These are phyloP conservation scores for Lipomyces sp. DNA, from an alignment of 805 yeast species.

Conservation along the genomic window DNA sequence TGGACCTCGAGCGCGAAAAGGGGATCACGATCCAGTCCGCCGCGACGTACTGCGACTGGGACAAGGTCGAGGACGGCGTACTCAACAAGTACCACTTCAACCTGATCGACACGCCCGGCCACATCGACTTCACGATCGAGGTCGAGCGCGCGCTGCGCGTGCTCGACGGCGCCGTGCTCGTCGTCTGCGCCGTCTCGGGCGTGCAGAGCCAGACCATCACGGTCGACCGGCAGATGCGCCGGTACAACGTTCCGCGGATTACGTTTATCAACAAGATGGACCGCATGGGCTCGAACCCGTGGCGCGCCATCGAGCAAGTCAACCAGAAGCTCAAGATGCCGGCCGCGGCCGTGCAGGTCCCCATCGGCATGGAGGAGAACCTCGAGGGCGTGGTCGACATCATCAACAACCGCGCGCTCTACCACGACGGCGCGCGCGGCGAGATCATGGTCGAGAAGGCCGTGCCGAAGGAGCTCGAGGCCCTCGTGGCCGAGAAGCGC, in stretches of 20 bases:
- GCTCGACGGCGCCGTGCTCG: constrained; percentile 95
- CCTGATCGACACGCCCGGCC: constrained; percentile 97
- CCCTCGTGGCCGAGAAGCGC: constrained; percentile 86
- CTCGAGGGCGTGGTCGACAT: constrained; percentile 88
- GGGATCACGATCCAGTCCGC: constrained; percentile 99
- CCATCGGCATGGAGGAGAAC: constrained; percentile 88
- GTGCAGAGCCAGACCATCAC: constrained; percentile 98
- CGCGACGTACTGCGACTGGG: constrained; percentile 97
- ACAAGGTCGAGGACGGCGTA: constrained; percentile 40
- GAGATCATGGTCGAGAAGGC: constrained; percentile 60
- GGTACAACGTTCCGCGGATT: constrained; percentile 94
- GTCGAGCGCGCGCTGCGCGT: constrained; percentile 98
- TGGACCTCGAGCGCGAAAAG: constrained; percentile 97
- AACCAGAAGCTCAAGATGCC: constrained; percentile 83
- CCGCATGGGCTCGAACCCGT: constrained; percentile 98
- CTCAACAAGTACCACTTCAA: constrained; percentile 74
- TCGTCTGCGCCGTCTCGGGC: constrained; percentile 97
- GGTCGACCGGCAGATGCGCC: constrained; percentile 97
- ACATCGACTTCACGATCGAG: constrained; percentile 97
- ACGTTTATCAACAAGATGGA: constrained; percentile 98
- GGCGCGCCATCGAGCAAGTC: constrained; percentile 88
- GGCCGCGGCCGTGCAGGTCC: constrained; percentile 97
- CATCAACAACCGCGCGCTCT: constrained; percentile 79
- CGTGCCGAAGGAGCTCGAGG: constrained; percentile 76
- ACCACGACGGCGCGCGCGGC: constrained; percentile 89